Evolutionary conservation across 495 filamentous ascomycete species (phyloP), one percentile per base, ranked within the genome.

Genomic region (Sabuloglossum arenarium): DNA sequence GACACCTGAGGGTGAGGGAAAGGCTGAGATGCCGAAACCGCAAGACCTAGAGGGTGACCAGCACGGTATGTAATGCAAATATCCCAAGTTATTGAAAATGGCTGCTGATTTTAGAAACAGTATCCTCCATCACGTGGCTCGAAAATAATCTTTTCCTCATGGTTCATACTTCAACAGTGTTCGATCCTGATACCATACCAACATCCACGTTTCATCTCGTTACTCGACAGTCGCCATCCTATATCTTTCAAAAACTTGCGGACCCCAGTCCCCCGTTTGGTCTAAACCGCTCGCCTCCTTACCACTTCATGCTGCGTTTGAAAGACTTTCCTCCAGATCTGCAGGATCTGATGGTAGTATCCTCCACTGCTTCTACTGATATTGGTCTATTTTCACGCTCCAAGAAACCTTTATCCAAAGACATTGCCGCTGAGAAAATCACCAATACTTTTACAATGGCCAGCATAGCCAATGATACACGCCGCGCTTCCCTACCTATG

Each of bases 111-210:
- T 46, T 42, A n/a, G 34, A 16, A 24, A 19, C 62, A 88, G 86
- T 94, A 6, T 86, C 87, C n/a, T 82, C 85, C 11, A 72, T 97
- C 52, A 72, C 73, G 29, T 99, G 93, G 93, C 73, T 97, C 5
- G 85, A 89, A 63, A 94, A 91, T 59, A 68, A 93, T 66, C 66
- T 90, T 10, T 94, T 97, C 64, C 71, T 96, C 25, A 73, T 79
- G 37, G 76, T 85, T 14, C 82, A 94, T 65, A 89, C 80, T 6
- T 77, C 81, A 3, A 74, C 75, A 49, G 62, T 74, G 45, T 69
- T 71, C 8, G 76, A 80, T 52, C 75, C 74, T 58, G 71, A 75
- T 29, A 70, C 69, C 56, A 75, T 73, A 45, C 77, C 77, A 6
- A 67, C 73, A 10, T 83, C 86, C 0, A 73, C 72, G 6, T 91